Evolutionary conservation across 768 basidiomycete species (phyloP), one percentile per base, ranked within the genome.

Genomic region (Gloeophyllum trabeum): DNA sequence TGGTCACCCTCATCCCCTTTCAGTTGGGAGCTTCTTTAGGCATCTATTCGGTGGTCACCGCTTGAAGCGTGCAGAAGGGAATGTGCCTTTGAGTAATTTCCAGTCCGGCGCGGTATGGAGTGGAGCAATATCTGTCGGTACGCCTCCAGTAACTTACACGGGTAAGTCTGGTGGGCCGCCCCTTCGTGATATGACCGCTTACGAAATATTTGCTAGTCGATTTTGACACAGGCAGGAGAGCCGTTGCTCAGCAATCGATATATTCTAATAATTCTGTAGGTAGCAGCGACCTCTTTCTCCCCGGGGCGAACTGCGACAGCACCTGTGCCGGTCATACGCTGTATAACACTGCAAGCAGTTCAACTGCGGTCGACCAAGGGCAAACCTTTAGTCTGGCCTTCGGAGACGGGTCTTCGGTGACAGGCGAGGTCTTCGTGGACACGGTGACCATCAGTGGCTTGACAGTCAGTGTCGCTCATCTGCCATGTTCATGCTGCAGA

Each of bases 121-220:
- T 18, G 65, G 64, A 6, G 41, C 48, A 14, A 52, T 70, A 46
- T 47, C 50, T 6, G 61, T 70, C 47, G 67, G 67, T 22, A 62
- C 58, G 1, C 61, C 63, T 0, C 48, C 48, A 1, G 54, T 61
- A 49, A 54, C 46, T n/a, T 58, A 62, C 50, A 52, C 53, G 6
- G 26, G 19, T 21, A 36, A 21, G n/a, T n/a, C n/a, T n/a, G n/a
- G 12, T 46, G n/a, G n/a, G n/a, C n/a, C n/a, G n/a, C n/a, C n/a
- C n/a, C n/a, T n/a, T n/a, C n/a, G n/a, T n/a, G n/a, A n/a, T n/a
- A n/a, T n/a, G n/a, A n/a, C n/a, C n/a, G n/a, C n/a, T n/a, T n/a
- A n/a, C n/a, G n/a, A 3, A 3, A 42, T 19, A 6, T n/a, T 2
- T 7, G 19, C 24, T 4, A 45, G 45, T 46, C 22, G 45, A 46